These are phyloP conservation scores for Tuber magnatum DNA, from an alignment of 495 filamentous ascomycete genomes.

Conservation along the genomic window DNA sequence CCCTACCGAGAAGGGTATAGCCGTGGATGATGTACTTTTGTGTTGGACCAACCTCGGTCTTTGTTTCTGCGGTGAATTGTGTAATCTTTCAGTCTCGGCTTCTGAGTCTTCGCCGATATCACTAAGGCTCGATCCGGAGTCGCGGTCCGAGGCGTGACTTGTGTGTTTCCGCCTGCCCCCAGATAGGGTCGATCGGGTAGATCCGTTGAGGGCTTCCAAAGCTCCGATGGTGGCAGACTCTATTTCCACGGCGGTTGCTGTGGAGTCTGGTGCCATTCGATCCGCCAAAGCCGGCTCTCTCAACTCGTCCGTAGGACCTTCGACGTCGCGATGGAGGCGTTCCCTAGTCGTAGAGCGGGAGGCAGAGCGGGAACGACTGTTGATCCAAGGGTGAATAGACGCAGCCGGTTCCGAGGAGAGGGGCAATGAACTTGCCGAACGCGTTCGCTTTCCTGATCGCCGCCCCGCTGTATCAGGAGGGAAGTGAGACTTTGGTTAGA, in stretches of 20 bases:
- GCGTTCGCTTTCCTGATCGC: slow-evolving; percentile 38
- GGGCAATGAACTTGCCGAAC: slow-evolving; percentile 34
- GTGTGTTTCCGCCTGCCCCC: slow-evolving; percentile 28
- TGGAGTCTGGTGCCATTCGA: slow-evolving; percentile 40
- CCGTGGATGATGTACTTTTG: slow-evolving; percentile 30
- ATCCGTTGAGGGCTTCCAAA: slow-evolving; percentile 34
- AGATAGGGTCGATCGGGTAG: slow-evolving; percentile 22
- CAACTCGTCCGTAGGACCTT: slow-evolving; percentile 27
- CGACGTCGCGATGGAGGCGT: slow-evolving; percentile 30
- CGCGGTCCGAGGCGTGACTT: slow-evolving; percentile 31
- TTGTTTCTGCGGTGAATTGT: slow-evolving; percentile 75
- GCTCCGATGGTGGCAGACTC: slow-evolving; percentile 27
- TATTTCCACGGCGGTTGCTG: slow-evolving; percentile 23
- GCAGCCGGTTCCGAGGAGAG: slow-evolving; percentile 30
- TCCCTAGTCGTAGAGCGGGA: slow-evolving; percentile 30
- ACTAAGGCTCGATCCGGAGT: slow-evolving; percentile 68
- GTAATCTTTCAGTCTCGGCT: slow-evolving; percentile 91
- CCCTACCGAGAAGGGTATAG: slow-evolving; percentile 32
- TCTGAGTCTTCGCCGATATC: slow-evolving; percentile 97
- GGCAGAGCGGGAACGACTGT: slow-evolving; percentile 28
- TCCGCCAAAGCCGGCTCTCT: slow-evolving; percentile 30
- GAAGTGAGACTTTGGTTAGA: slow-evolving; percentile 38
- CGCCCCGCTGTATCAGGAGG: slow-evolving; percentile 37
- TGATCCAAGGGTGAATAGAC: slow-evolving; percentile 20
- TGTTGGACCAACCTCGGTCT: slow-evolving; percentile 36